Base-by-base conservation (phyloP, 352 stramenopile species). In the Thalassiosira delicatula region DNA sequence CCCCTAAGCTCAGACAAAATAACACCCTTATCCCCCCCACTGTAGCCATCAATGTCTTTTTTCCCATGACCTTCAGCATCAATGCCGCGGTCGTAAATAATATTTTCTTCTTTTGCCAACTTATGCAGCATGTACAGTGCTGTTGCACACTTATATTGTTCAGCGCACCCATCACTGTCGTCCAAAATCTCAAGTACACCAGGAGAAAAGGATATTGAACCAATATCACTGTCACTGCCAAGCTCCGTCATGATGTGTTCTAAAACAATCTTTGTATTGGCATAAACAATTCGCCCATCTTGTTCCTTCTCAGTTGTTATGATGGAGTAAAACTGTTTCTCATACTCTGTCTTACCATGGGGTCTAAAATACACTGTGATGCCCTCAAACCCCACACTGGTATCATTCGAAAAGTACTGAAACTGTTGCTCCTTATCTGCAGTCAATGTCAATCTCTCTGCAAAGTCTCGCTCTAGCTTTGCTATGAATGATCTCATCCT, bases 201-300 rank as follows among this genome's bases (percentile, higher is more conserved):
- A 46, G 14, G 7, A 46, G 7, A 7, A 46, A 14, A 14, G 14
- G 7, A 46, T 14, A 46, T 14, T 46, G 37, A 7, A 14, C 37
- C 37, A 46, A 46, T 46, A 14, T 46, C 37, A 46, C 7, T 14
- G 7, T 14, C 37, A 14, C 37, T 46, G 14, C 7, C 37, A 7
- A 46, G 7, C 14, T 46, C 37, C 14, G 7, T 14, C 7, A 46
- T 14, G 37, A 67, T 14, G 21, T 67, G 1, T 4, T 67, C 27
- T 17, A 67, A 17, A 25, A 67, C 32, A 11, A 67, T 42, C 19
- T 14, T 25, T 17, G 59, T 67, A 44, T 67, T 67, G 8, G 23
- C 17, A 67, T 67, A 67, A 17, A 67, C 59, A 67, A 67, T 30
- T 19, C 32, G 23, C 19, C 59, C 59, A 29, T 67, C 59, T 29